A percentile compares a stretch with the other conserved stretches of the same genome.
These are phyloP conservation scores for Globisporangium carolinianum DNA, from an alignment of 352 stramenopile genomes.

Conservation along the genomic window DNA sequence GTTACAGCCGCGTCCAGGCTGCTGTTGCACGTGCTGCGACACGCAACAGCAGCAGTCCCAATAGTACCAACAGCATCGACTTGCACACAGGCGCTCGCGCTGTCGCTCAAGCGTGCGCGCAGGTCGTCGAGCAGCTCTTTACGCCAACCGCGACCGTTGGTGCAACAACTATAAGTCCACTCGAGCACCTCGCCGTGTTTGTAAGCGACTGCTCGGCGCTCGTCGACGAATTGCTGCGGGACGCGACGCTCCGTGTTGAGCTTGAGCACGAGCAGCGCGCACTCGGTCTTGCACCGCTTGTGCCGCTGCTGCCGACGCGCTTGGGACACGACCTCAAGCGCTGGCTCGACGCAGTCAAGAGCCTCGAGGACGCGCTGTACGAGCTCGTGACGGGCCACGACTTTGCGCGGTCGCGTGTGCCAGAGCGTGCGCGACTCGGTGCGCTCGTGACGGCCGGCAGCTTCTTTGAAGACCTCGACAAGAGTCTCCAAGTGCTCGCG, in stretches of 20 bases:
- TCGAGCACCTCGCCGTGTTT: conserved; percentile 11
- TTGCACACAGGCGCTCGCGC: too few relatives aligned
- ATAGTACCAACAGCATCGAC: too few relatives aligned
- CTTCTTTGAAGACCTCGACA: conserved; percentile 9
- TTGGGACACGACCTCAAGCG: conserved; percentile 1
- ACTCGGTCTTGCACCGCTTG: background rate
- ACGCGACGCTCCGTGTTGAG: conserved; percentile 1
- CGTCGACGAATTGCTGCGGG: conserved; percentile 12
- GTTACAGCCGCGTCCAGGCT: conserved; percentile 4
- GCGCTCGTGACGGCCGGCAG: background rate
- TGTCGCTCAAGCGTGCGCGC: conserved; percentile 1
- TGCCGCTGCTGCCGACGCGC: background rate
- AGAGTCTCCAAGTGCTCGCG: conserved; percentile 8
- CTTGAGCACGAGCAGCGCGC: conserved; percentile 2
- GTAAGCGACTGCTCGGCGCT: conserved; percentile 15
- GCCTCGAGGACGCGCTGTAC: conserved; percentile 7
- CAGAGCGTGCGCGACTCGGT: background rate
- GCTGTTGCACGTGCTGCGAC: background rate
- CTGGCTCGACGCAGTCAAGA: conserved; percentile 4
- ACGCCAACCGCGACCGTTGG: background rate
- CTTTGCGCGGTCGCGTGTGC: background rate
- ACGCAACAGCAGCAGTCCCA: background rate
- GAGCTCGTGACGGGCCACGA: conserved; percentile 3
- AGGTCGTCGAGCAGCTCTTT: conserved; percentile 18
- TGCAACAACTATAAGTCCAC: background rate